Evolutionary conservation across 2,329 filamentous ascomycete genomes (phyloP).

Genomic region (Amylocarpus encephaloides): DNA sequence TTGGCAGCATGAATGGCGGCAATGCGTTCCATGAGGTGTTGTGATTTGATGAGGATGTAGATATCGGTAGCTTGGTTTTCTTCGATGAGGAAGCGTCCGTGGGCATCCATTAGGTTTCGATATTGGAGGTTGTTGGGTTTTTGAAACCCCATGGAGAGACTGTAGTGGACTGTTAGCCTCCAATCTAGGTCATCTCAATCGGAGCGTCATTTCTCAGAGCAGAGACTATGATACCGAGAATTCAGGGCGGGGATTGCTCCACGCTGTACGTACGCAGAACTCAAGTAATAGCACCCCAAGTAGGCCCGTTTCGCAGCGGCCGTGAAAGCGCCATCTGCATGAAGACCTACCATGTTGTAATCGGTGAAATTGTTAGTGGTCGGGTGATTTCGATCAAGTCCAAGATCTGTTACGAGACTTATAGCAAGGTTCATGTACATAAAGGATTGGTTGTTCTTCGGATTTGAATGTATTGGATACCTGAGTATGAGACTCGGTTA

Average conservation of each 20-base stretch:
- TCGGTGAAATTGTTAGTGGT: conserved; percentile 17
- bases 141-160: conserved; percentile 20
- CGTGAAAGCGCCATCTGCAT: conserved; percentile 17
- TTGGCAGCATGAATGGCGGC: conserved; percentile 5
- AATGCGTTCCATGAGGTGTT: conserved; percentile 19
- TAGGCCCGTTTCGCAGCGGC: conserved; percentile 25
- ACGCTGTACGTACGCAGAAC: conserved; percentile 21
- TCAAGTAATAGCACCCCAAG: conserved; percentile 30
- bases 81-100: conserved; percentile 13
- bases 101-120: conserved; percentile 17
- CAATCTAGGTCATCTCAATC: too few relatives aligned
- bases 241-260: neutral
- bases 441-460: conserved; percentile 26
- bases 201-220: too few relatives aligned
- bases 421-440: conserved; percentile 31
- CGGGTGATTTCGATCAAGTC: conserved; percentile 23
- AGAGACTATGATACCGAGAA: neutral
- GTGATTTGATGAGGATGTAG: conserved; percentile 19
- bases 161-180: conserved; percentile 8
- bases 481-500: conserved; percentile 10
- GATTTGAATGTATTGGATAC: conserved; percentile 28
- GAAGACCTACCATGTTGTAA: conserved; percentile 17
- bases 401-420: conserved; percentile 30
- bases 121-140: conserved; percentile 26
- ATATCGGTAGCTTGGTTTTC: conserved; percentile 12